phyloP scores from a whole-genome alignment of 768 basidiomycete genomes.

The Suillus spraguei region DNA sequence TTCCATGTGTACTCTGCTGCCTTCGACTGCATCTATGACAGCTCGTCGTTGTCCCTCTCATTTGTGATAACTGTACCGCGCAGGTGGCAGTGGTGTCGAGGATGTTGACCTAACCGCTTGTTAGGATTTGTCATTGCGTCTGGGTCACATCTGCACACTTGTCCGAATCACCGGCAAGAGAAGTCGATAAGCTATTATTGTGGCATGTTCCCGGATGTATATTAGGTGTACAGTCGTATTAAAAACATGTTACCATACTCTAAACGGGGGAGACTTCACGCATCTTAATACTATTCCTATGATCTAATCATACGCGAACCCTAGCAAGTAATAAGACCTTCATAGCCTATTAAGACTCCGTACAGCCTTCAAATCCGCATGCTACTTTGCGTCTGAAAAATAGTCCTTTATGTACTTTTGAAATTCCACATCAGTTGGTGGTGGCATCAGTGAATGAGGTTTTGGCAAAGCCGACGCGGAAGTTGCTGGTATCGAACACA shows the following conservation, averaged over 20 bases:
- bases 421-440: conserved; percentile 25
- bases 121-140: no score
- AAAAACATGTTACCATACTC: no score
- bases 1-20: neutral
- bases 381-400: neutral
- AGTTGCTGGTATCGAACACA: conserved; percentile 62
- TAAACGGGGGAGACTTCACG: neutral
- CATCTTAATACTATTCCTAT: neutral
- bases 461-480: conserved; percentile 35
- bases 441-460: conserved; percentile 34
- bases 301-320: neutral
- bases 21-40: neutral
- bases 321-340: neutral
- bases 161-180: no score
- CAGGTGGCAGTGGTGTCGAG: no score
- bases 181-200: no score
- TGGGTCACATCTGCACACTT: no score
- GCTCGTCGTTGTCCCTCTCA: neutral
- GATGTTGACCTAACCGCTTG: no score
- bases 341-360: neutral
- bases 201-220: no score
- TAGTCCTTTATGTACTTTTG: neutral
- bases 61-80: neutral
- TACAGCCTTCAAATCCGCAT: neutral
- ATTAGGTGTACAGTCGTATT: no score